phyloP scores from a whole-genome alignment of 2,329 filamentous ascomycete species.

The Alternaria sp. region DNA sequence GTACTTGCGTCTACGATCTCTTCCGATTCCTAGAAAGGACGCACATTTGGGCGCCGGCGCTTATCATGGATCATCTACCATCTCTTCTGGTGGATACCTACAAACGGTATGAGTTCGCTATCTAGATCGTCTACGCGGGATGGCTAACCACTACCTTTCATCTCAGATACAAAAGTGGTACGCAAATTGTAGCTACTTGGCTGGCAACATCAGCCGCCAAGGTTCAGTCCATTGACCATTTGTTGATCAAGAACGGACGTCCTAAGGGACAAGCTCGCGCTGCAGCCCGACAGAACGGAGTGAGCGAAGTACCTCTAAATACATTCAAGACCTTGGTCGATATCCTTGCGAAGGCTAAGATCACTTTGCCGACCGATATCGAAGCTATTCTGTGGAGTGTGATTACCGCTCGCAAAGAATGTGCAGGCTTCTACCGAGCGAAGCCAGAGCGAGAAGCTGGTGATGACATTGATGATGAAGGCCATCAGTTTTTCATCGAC shows the following conservation, averaged over 20 bases:
- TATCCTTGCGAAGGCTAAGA: neutral
- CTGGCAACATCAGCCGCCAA: neutral
- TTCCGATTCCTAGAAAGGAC: neutral
- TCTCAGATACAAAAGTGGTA: neutral
- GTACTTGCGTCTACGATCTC: neutral
- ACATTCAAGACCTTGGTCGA: neutral
- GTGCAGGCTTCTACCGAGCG: neutral
- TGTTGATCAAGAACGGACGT: neutral
- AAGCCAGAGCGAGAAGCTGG: neutral
- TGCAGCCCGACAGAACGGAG: neutral
- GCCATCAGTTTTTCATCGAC: neutral
- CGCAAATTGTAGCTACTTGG: neutral
- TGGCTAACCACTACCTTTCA: neutral
- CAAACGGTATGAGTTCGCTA: neutral
- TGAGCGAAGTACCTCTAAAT: neutral
- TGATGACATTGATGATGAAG: neutral
- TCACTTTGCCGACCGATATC: neutral
- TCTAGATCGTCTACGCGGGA: neutral
- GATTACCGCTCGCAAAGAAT: neutral
- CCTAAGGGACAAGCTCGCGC: neutral
- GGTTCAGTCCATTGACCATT: neutral
- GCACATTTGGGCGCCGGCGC: neutral
- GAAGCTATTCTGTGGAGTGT: neutral
- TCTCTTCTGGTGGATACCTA: neutral
- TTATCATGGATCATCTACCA: neutral